These are phyloP conservation scores for Chrysoporthe austroafricana DNA, from an alignment of 2,329 filamentous ascomycete genomes.

Conservation along the genomic window DNA sequence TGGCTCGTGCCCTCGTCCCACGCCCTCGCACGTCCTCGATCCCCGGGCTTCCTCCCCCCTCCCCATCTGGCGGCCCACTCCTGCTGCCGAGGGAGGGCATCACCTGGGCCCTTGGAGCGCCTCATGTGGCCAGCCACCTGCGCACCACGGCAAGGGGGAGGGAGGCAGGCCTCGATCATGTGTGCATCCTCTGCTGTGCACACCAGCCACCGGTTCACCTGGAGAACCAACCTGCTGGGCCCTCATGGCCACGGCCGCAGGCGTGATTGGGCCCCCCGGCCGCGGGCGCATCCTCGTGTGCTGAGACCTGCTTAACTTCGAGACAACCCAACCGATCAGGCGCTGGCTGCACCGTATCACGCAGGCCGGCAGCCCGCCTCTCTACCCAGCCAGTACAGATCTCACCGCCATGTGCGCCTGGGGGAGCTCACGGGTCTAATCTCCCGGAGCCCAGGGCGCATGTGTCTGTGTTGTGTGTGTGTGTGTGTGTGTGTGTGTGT, in stretches of 20 bases:
- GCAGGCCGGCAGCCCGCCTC: too few species aligned
- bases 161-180: background rate
- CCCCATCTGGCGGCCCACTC: background rate
- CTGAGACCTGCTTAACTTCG: background rate
- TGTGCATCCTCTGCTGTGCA: background rate
- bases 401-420: background rate
- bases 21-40: conserved; percentile 2
- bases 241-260: background rate
- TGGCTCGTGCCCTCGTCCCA: background rate
- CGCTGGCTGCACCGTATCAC: too few species aligned
- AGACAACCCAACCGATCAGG: background rate
- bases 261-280: background rate
- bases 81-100: background rate
- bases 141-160: background rate
- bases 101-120: background rate
- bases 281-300: background rate
- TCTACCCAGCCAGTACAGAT: background rate
- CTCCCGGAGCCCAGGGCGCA: too few species aligned
- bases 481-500: too few species aligned
- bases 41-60: background rate
- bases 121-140: background rate
- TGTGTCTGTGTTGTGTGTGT: background rate
- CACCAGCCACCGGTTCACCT: conserved; percentile 13
- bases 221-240: background rate
- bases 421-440: background rate